Percentiles rank a stretch among this genome's conserved stretches.
These are phyloP conservation scores for Fusarium neocosmosporiellum DNA, from an alignment of 2,329 filamentous ascomycete species.

Conservation along the genomic window DNA sequence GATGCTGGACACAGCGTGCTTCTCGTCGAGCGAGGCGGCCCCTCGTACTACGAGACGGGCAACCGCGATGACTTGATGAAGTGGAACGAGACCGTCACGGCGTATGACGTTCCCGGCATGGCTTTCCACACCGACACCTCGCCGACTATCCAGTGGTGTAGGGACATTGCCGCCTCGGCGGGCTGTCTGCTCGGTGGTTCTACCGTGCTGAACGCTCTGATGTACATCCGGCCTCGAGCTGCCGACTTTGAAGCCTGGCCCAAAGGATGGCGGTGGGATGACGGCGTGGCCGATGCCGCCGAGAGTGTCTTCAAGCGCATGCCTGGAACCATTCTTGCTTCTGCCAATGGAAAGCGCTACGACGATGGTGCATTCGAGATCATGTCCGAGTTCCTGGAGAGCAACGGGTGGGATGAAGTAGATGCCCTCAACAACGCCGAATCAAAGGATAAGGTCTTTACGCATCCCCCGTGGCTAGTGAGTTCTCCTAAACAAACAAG, in stretches of 20 bases:
- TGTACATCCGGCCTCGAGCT: slow-evolving; percentile 72
- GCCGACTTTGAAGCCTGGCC: slow-evolving; percentile 81
- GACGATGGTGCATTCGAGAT: slow-evolving; percentile 73
- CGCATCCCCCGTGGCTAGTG: slow-evolving; percentile 70
- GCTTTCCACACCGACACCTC: slow-evolving; percentile 75
- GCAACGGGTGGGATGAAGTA: slow-evolving; percentile 71
- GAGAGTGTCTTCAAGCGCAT: slow-evolving; percentile 69
- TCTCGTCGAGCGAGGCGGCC: slow-evolving; percentile 68
- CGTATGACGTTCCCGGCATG: slow-evolving; percentile 76
- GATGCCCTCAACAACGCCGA: slow-evolving; percentile 68
- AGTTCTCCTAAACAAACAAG: neutral
- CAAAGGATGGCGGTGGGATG: slow-evolving; percentile 70
- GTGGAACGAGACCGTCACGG: slow-evolving; percentile 73
- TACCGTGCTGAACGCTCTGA: slow-evolving; percentile 73
- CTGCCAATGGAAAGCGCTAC: slow-evolving; percentile 74
- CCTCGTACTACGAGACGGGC: slow-evolving; percentile 71
- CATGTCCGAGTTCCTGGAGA: slow-evolving; percentile 67
- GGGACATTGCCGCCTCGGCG: slow-evolving; percentile 44
- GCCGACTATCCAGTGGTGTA: slow-evolving; percentile 47
- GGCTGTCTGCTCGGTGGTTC: slow-evolving; percentile 75
- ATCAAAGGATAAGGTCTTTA: slow-evolving; percentile 73
- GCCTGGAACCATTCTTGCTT: slow-evolving; percentile 67
- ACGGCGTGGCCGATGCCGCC: slow-evolving; percentile 64
- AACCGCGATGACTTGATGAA: slow-evolving; percentile 66
- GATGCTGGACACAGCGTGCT: slow-evolving; percentile 72